These are phyloP conservation scores for Hansenula sp. DNA, from an alignment of 1,139 yeast genomes.

Conservation along the genomic window DNA sequence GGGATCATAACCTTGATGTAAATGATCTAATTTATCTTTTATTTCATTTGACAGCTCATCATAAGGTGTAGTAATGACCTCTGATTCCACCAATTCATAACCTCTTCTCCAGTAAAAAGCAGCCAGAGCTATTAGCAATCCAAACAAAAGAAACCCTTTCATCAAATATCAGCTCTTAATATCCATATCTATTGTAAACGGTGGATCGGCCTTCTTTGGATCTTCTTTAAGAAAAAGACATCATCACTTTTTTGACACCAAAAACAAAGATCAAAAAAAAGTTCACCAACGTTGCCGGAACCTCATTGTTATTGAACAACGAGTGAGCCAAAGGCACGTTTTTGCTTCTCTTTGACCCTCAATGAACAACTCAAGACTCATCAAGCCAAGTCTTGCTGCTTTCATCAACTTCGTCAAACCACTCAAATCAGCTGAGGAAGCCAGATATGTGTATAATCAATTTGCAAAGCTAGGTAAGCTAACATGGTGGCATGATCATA, in stretches of 20 bases:
- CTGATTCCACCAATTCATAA: background rate
- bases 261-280: too few species aligned
- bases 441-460: background rate
- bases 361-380: background rate
- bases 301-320: too few species aligned
- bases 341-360: too few species aligned
- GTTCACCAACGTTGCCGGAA: too few species aligned
- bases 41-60: background rate
- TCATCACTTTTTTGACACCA: too few species aligned
- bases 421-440: background rate
- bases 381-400: background rate
- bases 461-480: background rate
- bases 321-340: too few species aligned
- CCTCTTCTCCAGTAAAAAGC: background rate
- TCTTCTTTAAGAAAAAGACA: too few species aligned
- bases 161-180: background rate
- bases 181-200: too few species aligned
- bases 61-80: constrained; percentile 2
- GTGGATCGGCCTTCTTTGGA: too few species aligned
- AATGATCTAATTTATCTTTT: background rate
- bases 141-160: background rate
- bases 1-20: constrained; percentile 7
- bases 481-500: constrained; percentile 2
- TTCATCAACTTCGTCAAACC: constrained; percentile 1
- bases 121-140: background rate